Evolutionary conservation across 108 stramenopile species (phyloP).

Genomic region (Cyclotella atomus): DNA sequence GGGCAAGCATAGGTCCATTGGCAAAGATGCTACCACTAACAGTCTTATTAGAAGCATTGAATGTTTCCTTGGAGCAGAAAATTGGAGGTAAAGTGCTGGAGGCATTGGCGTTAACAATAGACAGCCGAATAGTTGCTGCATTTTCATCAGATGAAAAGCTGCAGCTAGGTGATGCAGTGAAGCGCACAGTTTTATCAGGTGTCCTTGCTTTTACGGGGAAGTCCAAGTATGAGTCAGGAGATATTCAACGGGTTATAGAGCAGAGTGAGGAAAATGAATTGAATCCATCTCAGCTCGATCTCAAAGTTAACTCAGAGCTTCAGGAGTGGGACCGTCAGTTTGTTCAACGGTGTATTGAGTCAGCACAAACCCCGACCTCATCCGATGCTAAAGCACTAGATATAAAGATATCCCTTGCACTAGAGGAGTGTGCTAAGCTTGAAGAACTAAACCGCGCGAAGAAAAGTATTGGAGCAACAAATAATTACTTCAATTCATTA

Average conservation of each 20-base stretch:
- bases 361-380: neutral
- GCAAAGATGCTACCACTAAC: conserved; percentile 41
- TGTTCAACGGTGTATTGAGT: conserved; percentile 24
- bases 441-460: neutral
- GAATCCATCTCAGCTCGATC: conserved; percentile 18
- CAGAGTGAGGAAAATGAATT: conserved; percentile 15
- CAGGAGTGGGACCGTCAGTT: conserved; percentile 47
- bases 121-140: conserved; percentile 38
- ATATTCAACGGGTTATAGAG: conserved; percentile 38
- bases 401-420: conserved; percentile 44
- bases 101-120: conserved; percentile 23
- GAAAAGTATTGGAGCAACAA: neutral
- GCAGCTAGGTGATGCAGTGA: conserved; percentile 43
- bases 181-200: conserved; percentile 34
- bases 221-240: conserved; percentile 39
- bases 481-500: neutral
- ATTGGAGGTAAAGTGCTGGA: conserved; percentile 44
- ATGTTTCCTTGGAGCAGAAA: conserved; percentile 45
- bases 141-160: conserved; percentile 41
- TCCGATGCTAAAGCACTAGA: conserved; percentile 35
- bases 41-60: conserved; percentile 40
- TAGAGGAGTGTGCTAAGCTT: conserved; percentile 36
- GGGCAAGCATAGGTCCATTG: conserved; percentile 41
- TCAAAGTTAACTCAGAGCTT: conserved; percentile 35
- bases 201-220: conserved; percentile 49